phyloP scores from a whole-genome alignment of 257 asterid genomes.

The Scutellaria baicalensis region DNA sequence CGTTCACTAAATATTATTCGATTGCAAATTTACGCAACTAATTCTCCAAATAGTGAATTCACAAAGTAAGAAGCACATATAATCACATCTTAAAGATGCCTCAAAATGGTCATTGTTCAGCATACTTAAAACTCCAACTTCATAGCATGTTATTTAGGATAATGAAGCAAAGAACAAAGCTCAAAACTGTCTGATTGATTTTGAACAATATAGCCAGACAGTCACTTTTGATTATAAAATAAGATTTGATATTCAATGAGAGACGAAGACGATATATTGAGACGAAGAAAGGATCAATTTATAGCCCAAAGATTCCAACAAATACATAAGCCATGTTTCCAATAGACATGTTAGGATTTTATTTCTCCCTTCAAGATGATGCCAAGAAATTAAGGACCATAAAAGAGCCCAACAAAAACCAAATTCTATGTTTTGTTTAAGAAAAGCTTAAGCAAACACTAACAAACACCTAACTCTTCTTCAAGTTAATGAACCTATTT shows the following conservation, averaged over 20 bases:
- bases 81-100: background rate
- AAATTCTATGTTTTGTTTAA: slow-evolving; percentile 30
- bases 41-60: background rate
- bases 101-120: background rate
- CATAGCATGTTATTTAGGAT: background rate
- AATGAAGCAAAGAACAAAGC: background rate
- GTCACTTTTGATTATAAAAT: background rate
- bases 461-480: slow-evolving; percentile 33
- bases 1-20: too few relatives aligned
- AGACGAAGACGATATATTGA: background rate
- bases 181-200: background rate
- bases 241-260: too few relatives aligned
- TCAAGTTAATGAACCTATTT: slow-evolving; percentile 46
- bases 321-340: slow-evolving; percentile 31
- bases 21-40: too few relatives aligned
- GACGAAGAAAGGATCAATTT: slow-evolving; percentile 17
- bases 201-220: background rate
- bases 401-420: slow-evolving; percentile 23
- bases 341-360: slow-evolving; percentile 27
- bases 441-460: slow-evolving; percentile 34
- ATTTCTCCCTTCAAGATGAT: slow-evolving; percentile 29
- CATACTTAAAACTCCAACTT: too few relatives aligned
- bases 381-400: slow-evolving; percentile 32
- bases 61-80: background rate
- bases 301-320: slow-evolving; percentile 27